These are phyloP conservation scores for Echeveria elegans DNA, from an alignment of 164 flowering plant species.

Conservation along the genomic window DNA sequence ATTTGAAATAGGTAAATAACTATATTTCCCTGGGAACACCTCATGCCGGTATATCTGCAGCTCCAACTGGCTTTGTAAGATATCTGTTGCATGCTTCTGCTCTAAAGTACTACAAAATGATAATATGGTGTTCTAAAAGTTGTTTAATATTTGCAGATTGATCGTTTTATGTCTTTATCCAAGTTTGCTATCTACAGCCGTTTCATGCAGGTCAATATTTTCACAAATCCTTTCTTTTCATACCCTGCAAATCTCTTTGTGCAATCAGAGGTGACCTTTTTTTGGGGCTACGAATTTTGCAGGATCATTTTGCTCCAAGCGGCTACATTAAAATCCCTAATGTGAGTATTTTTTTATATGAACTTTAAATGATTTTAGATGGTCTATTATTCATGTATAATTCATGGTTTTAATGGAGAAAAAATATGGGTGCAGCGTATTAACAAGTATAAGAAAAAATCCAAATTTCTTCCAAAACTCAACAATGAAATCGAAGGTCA, in stretches of 20 bases:
- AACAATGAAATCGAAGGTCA: slow-evolving; percentile 66
- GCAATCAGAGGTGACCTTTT: not conserved
- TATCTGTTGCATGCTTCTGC: no score
- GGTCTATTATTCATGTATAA: no score
- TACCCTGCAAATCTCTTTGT: no score
- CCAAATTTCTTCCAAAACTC: slow-evolving; percentile 81
- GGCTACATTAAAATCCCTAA: slow-evolving; percentile 82
- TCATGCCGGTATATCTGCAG: slow-evolving; percentile 95
- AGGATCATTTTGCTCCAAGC: slow-evolving; percentile 91
- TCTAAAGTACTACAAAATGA: no score
- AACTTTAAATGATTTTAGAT: not conserved
- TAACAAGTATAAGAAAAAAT: slow-evolving; percentile 35
- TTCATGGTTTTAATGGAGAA: no score
- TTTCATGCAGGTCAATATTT: slow-evolving; percentile 51
- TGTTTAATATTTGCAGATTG: no score
- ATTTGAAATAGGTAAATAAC: slow-evolving; percentile 60
- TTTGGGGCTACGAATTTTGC: slow-evolving; percentile 15
- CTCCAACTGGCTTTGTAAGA: slow-evolving; percentile 57
- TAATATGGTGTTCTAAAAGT: no score
- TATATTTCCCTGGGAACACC: slow-evolving; percentile 80
- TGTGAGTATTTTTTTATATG: slow-evolving; percentile 41
- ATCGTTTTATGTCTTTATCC: slow-evolving; percentile 18
- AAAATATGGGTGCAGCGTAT: not conserved
- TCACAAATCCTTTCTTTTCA: no score
- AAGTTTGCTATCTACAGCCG: slow-evolving; percentile 56